Evolutionary conservation across 139 green algal species (phyloP).

Genomic region (Edaphochlamys debaryana): DNA sequence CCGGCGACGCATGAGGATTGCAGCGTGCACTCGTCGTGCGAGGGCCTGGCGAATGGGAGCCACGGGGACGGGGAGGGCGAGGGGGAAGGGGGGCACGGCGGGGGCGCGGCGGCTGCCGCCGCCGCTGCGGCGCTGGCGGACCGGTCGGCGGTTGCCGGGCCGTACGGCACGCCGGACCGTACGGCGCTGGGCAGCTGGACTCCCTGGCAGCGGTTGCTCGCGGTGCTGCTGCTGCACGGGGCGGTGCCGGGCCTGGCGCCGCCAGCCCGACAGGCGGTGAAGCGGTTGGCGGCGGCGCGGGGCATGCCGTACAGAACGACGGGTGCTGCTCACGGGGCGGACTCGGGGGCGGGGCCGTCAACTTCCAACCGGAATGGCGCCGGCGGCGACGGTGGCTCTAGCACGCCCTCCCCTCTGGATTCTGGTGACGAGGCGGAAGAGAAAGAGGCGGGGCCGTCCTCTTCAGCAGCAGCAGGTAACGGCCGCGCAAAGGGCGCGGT

Average conservation of each 20-base stretch:
- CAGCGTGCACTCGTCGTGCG: background rate
- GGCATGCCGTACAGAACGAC: too few species aligned
- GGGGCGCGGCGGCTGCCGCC: too few species aligned
- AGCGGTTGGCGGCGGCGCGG: too few species aligned
- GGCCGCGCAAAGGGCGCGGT: background rate
- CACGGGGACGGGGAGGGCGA: background rate
- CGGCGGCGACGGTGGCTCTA: too few species aligned
- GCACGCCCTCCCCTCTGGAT: background rate
- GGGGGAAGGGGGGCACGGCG: background rate
- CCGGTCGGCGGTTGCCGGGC: background rate
- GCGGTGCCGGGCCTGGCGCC: conserved; percentile 6
- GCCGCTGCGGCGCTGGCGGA: background rate
- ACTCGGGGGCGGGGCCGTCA: background rate
- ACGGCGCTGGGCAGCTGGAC: background rate
- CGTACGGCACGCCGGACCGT: background rate
- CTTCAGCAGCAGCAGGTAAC: too few species aligned
- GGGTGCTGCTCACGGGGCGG: too few species aligned
- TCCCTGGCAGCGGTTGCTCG: conserved; percentile 42
- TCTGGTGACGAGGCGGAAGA: background rate
- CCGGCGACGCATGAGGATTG: conserved; percentile 1
- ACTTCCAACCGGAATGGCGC: too few species aligned
- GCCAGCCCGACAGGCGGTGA: background rate
- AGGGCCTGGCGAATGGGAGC: background rate
- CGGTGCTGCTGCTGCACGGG: conserved; percentile 42
- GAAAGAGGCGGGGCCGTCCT: too few species aligned